Percentiles rank a stretch among this genome's conserved stretches.
Evolutionary conservation across 257 asterid species (phyloP).

Genomic region (Petunia secreta): DNA sequence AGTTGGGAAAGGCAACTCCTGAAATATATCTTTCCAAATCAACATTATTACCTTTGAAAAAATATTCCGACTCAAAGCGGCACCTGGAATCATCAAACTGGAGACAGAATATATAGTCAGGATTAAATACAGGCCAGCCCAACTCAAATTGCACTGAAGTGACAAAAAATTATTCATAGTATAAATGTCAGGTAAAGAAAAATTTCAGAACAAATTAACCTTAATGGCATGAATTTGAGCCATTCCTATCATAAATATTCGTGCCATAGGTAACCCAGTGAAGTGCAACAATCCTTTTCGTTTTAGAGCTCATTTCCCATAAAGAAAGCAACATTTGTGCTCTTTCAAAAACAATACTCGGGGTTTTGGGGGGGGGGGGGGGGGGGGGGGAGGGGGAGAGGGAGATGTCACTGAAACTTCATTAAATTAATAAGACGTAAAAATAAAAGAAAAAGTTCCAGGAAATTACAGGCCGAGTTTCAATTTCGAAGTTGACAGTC

Average conservation of each 20-base stretch:
- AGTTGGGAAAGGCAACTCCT: background rate
- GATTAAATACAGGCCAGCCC: background rate
- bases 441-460: background rate
- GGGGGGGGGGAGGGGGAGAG: background rate
- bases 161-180: constrained; percentile 5
- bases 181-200: background rate
- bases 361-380: no score
- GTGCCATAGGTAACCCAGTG: background rate
- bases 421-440: background rate
- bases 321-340: background rate
- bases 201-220: background rate
- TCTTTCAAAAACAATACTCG: no score
- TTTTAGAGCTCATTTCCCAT: background rate
- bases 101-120: background rate
- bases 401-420: background rate
- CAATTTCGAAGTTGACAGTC: background rate
- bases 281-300: background rate
- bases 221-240: background rate
- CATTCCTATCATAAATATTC: background rate
- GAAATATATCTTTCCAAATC: background rate
- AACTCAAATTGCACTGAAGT: background rate
- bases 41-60: background rate
- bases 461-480: constrained; percentile 2
- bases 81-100: background rate
- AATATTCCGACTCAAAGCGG: background rate